Evolutionary conservation across 768 basidiomycete genomes (phyloP).

Genomic region (Obba rivulosa): DNA sequence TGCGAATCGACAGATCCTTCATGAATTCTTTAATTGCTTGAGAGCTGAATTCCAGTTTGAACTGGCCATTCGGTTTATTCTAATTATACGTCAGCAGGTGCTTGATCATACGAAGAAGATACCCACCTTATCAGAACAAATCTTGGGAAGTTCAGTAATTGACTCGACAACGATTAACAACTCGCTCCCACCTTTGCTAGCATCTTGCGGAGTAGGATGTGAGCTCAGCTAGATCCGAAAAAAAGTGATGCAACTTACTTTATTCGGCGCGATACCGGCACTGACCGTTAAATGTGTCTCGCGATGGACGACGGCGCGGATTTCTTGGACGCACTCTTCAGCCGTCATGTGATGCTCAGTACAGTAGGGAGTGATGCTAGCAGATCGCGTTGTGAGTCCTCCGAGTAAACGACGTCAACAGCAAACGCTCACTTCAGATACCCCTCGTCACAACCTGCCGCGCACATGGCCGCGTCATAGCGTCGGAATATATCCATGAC

Average conservation of each 20-base stretch:
- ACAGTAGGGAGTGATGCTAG: constrained; percentile 83
- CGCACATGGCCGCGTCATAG: constrained; percentile 72
- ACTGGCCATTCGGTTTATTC: constrained; percentile 97
- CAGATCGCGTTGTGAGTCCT: not conserved
- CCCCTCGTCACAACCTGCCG: constrained; percentile 85
- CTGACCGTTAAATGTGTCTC: constrained; percentile 88
- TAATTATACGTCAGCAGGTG: constrained; percentile 17
- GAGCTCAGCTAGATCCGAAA: constrained; percentile 7
- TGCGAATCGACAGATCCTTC: constrained; percentile 76
- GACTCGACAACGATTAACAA: not conserved
- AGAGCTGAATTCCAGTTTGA: constrained; percentile 60
- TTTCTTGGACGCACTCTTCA: constrained; percentile 71
- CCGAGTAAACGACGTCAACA: too few relatives aligned
- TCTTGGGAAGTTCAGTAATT: constrained; percentile 36
- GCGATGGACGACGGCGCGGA: constrained; percentile 65
- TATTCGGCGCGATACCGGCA: constrained; percentile 94
- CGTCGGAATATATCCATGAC: constrained; percentile 65
- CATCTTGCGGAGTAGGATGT: constrained; percentile 47
- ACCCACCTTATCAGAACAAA: constrained; percentile 83
- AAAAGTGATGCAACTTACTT: constrained; percentile 53
- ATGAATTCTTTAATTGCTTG: constrained; percentile 70
- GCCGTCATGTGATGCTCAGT: constrained; percentile 55
- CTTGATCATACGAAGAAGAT: too few relatives aligned
- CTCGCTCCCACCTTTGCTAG: constrained; percentile 70
- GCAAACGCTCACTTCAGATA: constrained; percentile 73